These are phyloP conservation scores for Phyllostachys edulis DNA, from an alignment of 176 grass and related monocot species.

Conservation along the genomic window DNA sequence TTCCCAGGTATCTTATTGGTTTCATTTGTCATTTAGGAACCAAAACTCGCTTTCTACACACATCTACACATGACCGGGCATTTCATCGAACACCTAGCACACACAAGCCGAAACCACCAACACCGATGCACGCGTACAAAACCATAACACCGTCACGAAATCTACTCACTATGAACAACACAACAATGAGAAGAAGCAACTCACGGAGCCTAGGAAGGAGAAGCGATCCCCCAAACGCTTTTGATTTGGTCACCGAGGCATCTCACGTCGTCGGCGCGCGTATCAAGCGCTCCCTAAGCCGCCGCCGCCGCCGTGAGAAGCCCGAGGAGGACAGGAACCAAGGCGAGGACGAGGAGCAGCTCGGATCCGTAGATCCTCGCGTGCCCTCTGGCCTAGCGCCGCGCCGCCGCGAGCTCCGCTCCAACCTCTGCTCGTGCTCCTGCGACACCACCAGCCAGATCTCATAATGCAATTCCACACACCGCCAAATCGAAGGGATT, in stretches of 20 bases:
- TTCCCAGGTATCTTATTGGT: neutral
- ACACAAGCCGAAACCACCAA: neutral
- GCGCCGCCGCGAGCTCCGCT: too few relatives aligned
- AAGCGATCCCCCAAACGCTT: neutral
- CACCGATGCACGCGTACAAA: neutral
- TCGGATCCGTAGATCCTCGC: too few relatives aligned
- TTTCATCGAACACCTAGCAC: constrained; percentile 22
- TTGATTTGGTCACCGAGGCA: neutral
- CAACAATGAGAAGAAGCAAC: neutral
- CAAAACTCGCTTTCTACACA: neutral
- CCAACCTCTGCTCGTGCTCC: too few relatives aligned
- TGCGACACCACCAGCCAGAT: too few relatives aligned
- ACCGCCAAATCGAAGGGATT: too few relatives aligned
- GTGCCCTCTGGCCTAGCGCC: too few relatives aligned
- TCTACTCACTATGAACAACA: neutral
- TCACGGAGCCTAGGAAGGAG: neutral
- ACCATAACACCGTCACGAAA: neutral
- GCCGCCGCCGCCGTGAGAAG: neutral
- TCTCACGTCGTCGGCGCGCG: neutral
- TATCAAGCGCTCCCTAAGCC: neutral
- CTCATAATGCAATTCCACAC: too few relatives aligned
- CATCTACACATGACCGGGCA: neutral
- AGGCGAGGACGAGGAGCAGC: too few relatives aligned
- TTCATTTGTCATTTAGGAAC: neutral
- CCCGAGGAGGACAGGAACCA: too few relatives aligned